Conservation (phyloP, 2,329 filamentous ascomycete species). For the Neocatenulostroma microsporum region DNA sequence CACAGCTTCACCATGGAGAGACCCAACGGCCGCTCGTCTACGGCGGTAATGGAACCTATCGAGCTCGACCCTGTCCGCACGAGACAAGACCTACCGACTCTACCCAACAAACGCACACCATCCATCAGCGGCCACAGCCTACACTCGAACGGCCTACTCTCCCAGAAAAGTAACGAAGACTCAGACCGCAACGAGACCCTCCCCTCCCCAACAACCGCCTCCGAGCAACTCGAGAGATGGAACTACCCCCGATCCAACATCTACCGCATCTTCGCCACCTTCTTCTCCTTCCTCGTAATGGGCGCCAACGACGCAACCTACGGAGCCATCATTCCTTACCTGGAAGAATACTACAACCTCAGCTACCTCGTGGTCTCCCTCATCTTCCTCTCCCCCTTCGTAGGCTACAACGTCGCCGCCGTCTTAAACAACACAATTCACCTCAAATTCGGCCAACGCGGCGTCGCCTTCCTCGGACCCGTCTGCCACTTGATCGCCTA, state of each 20-base stretch:
- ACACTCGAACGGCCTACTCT: conserved; percentile 3
- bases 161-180: conserved; percentile 6
- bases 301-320: conserved; percentile 61
- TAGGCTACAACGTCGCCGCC: conserved; percentile 57
- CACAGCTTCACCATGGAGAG: conserved; percentile 9
- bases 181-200: conserved; percentile 32
- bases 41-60: conserved; percentile 18
- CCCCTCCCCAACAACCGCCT: conserved; percentile 40
- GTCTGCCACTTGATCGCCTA: conserved; percentile 58
- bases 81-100: conserved; percentile 10
- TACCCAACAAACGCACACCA: conserved; percentile 12
- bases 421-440: conserved; percentile 59
- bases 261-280: conserved; percentile 51
- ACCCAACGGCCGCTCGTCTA: conserved; percentile 21
- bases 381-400: conserved; percentile 59
- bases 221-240: conserved; percentile 49
- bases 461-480: conserved; percentile 60
- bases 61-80: conserved; percentile 19
- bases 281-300: conserved; percentile 57
- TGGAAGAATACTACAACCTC: conserved; percentile 56
- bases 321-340: conserved; percentile 44
- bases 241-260: conserved; percentile 54
- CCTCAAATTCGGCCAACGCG: conserved; percentile 59
- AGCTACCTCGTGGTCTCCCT: conserved; percentile 57
- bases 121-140: conserved; percentile 19